Base-by-base conservation (phyloP, 2,329 filamentous ascomycete genomes). In the Spiromastix sp. region DNA sequence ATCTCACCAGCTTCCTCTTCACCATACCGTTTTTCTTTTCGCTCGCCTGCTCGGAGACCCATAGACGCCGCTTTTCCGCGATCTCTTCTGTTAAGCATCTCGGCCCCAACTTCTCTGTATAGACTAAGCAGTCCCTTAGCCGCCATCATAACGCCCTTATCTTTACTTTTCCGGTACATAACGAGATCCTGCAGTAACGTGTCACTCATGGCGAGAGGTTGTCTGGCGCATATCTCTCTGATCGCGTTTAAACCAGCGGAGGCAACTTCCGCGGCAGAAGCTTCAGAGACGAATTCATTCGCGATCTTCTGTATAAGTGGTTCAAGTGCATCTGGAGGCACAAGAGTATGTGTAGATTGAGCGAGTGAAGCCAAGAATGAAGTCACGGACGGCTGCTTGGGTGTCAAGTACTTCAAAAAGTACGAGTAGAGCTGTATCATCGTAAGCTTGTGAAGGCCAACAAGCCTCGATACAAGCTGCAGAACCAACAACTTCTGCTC, bases 121-220 rank as follows among this genome's bases (percentile, higher is more conserved):
- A 98, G 69, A 16, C 85, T 85, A 27, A 98, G 68, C 5, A 98
- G 67, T 44, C 91, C 89, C 57, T 91, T 89, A 10, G 89, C 86
- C 5, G 91, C 91, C 91, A 98, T 96, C 74, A 93, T 87, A n/a
- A 91, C 84, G 40, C 89, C 87, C 67, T 96, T 98, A 55, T 98
- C 91, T 56, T 98, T 98, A 55, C 85, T 93, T 68, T 93, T 94
- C 41, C 85, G 77, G 63, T 98, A 96, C 67, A 91, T 82, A 7
- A 96, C 86, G 34, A 98, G 64, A 67, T 98, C 91, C 57, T 98
- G 89, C 19, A 98, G 65, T n/a, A 98, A 64, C 0, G 87, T 94
- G 45, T 96, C 87, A 34, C 78, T 86, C 83, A 98, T 96, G 4
- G 87, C 87, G n/a, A 96, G 67, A 2, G 91, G 89, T 53, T 98